phyloP scores from a whole-genome alignment of 306 rosid genomes.

The Ziziphus jujuba region DNA sequence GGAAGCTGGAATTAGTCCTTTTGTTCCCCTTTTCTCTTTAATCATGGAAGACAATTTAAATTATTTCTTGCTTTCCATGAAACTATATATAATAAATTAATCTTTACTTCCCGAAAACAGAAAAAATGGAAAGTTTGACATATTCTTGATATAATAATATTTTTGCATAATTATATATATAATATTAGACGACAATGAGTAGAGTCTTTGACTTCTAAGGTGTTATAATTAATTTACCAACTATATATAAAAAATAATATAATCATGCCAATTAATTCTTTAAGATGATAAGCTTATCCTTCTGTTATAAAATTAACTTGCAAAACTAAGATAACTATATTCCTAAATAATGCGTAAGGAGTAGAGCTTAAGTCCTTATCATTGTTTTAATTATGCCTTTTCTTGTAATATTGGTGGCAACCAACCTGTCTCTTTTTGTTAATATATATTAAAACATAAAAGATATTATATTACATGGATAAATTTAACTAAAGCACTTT shows the following conservation, averaged over 20 bases:
- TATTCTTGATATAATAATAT: background rate
- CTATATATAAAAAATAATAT: background rate
- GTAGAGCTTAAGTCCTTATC: background rate
- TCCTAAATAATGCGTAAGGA: background rate
- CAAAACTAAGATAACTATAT: too few species aligned
- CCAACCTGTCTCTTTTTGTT: too few species aligned
- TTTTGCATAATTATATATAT: background rate
- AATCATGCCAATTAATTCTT: background rate
- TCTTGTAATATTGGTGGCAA: too few species aligned
- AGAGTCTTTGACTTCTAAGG: conserved; percentile 5
- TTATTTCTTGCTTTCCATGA: background rate
- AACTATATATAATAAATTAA: background rate
- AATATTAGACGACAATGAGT: background rate
- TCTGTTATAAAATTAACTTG: background rate
- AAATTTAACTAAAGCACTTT: too few species aligned
- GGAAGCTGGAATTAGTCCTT: conserved; percentile 12
- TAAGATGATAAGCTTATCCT: background rate
- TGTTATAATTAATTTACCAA: background rate
- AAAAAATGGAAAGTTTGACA: background rate
- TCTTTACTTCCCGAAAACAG: background rate
- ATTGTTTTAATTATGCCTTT: background rate
- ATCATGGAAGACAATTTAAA: background rate
- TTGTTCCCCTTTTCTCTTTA: background rate
- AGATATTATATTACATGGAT: too few species aligned
- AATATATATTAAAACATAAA: too few species aligned